Evolutionary conservation across 2,329 filamentous ascomycete genomes (phyloP).

Genomic region (Tympanopsis confertula): DNA sequence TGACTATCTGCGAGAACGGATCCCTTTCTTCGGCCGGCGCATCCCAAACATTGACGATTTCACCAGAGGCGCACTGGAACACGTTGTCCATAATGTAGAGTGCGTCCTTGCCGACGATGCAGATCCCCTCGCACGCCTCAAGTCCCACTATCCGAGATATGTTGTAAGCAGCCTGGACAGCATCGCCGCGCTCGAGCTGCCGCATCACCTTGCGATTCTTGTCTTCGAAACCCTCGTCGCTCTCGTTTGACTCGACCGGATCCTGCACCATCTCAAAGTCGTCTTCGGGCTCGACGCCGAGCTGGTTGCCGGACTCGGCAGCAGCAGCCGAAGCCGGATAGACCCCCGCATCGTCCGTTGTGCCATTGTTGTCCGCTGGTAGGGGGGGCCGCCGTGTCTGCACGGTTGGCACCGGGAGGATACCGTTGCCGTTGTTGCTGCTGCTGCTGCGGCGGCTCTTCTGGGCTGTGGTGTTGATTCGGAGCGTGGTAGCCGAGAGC

Average conservation of each 20-base stretch:
- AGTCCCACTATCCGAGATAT: conserved; percentile 87
- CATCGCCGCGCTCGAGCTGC: conserved; percentile 77
- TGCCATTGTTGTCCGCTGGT: not conserved
- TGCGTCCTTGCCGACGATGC: conserved; percentile 84
- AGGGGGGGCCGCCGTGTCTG: conserved; percentile 8
- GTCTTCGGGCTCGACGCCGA: conserved; percentile 52
- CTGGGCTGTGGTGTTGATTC: conserved; percentile 12
- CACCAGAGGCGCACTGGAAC: conserved; percentile 86
- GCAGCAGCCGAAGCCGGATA: not conserved
- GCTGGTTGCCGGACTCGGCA: not conserved
- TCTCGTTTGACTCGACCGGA: conserved; percentile 70
- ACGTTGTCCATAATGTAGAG: conserved; percentile 95
- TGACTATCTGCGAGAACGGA: conserved; percentile 88
- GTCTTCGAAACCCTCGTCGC: conserved; percentile 73
- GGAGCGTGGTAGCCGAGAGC: conserved; percentile 19
- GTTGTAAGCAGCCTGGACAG: conserved; percentile 89
- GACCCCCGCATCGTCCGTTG: too few relatives aligned
- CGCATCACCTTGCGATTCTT: conserved; percentile 98
- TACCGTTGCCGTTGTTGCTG: conserved; percentile 10
- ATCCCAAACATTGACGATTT: conserved; percentile 94
- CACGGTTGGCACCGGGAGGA: conserved; percentile 3
- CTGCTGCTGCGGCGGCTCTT: conserved; percentile 8
- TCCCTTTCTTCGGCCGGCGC: conserved; percentile 86
- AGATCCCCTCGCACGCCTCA: conserved; percentile 83
- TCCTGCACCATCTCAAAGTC: conserved; percentile 95